Conservation (phyloP, 345 rosid genomes). For the Gossypioides kirkii region DNA sequence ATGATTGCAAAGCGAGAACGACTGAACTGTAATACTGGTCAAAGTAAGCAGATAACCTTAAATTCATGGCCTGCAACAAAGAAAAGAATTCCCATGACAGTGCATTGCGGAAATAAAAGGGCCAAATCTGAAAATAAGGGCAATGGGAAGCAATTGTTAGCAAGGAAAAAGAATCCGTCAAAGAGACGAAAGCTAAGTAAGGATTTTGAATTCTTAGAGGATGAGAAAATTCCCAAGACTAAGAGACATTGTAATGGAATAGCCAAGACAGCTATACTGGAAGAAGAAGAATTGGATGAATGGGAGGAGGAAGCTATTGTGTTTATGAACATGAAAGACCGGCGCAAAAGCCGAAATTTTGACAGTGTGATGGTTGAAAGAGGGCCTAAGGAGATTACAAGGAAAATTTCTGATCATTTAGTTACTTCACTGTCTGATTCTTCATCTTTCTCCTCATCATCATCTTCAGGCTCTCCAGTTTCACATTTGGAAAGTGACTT, state of each 20-base stretch:
- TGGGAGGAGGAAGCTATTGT: constrained; percentile 25
- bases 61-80: constrained; percentile 14
- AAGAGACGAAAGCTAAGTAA: constrained; percentile 14
- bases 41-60: constrained; percentile 8
- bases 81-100: constrained; percentile 10
- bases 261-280: constrained; percentile 3
- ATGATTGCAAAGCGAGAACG: constrained; percentile 24
- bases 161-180: constrained; percentile 7
- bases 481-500: constrained; percentile 22
- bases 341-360: constrained; percentile 4
- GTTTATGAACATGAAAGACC: constrained; percentile 23
- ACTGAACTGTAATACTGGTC: constrained; percentile 7
- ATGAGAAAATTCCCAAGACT: constrained; percentile 5
- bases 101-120: constrained; percentile 2
- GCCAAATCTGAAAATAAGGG: not conserved
- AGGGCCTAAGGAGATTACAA: constrained; percentile 5
- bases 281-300: constrained; percentile 14
- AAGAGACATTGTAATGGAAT: constrained; percentile 22
- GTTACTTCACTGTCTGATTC: constrained; percentile 16
- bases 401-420: not conserved
- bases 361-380: not conserved
- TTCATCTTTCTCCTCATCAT: constrained; percentile 15
- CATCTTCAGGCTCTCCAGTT: constrained; percentile 18
- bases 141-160: not conserved
- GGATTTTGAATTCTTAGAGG: constrained; percentile 8